Evolutionary conservation across 2,329 filamentous ascomycete genomes (phyloP).

Genomic region (Dendrostoma leiphaemia): DNA sequence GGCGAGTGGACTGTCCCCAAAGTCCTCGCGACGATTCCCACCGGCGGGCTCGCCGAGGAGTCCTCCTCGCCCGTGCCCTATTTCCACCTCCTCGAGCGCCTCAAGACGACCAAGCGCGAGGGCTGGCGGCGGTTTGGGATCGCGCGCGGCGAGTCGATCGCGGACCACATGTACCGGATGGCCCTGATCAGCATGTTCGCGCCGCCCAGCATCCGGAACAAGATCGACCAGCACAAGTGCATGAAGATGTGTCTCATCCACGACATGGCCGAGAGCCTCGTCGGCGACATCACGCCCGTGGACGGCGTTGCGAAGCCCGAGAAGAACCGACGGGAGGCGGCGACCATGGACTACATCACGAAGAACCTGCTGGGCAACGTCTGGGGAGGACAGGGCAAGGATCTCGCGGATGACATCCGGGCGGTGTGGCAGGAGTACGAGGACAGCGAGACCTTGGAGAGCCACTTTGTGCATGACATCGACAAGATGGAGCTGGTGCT

Average conservation of each 20-base stretch:
- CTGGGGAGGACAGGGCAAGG: conserved; percentile 54
- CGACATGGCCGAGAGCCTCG: conserved; percentile 94
- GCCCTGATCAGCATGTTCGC: conserved; percentile 92
- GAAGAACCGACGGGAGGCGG: conserved; percentile 82
- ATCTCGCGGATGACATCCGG: conserved; percentile 67
- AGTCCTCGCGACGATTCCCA: conserved; percentile 63
- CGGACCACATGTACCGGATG: conserved; percentile 99
- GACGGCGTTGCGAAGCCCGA: conserved; percentile 83
- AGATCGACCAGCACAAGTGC: conserved; percentile 77
- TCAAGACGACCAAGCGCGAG: conserved; percentile 96
- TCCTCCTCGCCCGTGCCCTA: conserved; percentile 79
- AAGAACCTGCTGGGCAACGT: conserved; percentile 70
- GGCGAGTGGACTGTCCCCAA: conserved; percentile 56
- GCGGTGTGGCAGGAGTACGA: conserved; percentile 95
- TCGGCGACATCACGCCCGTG: conserved; percentile 94
- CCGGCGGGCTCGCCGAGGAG: conserved; percentile 55
- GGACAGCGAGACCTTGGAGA: conserved; percentile 78
- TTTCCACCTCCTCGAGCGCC: conserved; percentile 88
- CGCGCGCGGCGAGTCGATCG: conserved; percentile 76
- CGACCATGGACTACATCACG: conserved; percentile 90
- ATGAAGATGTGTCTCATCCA: conserved; percentile 95
- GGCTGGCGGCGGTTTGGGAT: conserved; percentile 93
- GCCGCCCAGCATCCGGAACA: conserved; percentile 67
- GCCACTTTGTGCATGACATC: conserved; percentile 89
- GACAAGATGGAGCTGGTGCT: conserved; percentile 95